phyloP scores from a whole-genome alignment of 2,329 filamentous ascomycete genomes.

The Ilyonectria sp. region DNA sequence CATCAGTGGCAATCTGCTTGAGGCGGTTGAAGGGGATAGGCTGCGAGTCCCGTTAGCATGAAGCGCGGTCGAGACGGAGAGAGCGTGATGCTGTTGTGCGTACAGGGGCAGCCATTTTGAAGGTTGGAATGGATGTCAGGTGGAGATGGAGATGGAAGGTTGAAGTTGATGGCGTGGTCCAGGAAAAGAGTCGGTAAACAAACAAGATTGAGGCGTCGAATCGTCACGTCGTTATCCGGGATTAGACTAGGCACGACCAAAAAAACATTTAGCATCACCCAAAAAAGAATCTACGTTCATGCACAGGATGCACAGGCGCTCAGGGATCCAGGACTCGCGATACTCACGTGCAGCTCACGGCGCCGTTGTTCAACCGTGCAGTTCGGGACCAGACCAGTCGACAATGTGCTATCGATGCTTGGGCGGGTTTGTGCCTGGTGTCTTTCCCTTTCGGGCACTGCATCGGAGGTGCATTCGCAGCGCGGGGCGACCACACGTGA shows the following conservation, averaged over 20 bases:
- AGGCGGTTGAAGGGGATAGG: constrained; percentile 83
- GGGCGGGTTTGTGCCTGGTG: constrained; percentile 42
- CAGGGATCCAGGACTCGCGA: constrained; percentile 19
- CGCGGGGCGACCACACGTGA: constrained; percentile 50
- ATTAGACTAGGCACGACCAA: constrained; percentile 38
- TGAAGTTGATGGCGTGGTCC: constrained; percentile 44
- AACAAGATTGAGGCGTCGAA: constrained; percentile 44
- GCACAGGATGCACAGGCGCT: constrained; percentile 19
- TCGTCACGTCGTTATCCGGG: constrained; percentile 46
- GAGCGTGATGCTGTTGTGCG: constrained; percentile 21
- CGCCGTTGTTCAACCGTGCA: constrained; percentile 25
- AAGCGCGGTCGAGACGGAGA: not conserved
- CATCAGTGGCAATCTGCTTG: constrained; percentile 88
- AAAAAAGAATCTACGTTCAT: constrained; percentile 32
- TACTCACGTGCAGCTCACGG: constrained; percentile 34
- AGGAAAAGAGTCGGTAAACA: constrained; percentile 50
- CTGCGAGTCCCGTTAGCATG: constrained; percentile 60
- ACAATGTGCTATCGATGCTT: constrained; percentile 34
- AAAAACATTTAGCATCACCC: constrained; percentile 34
- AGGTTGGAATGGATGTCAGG: constrained; percentile 35
- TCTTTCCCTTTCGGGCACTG: constrained; percentile 48
- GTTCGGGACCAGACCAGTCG: constrained; percentile 15
- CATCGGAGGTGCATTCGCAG: constrained; percentile 27
- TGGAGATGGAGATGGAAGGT: constrained; percentile 43
- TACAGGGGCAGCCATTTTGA: constrained; percentile 59